These are phyloP conservation scores for Pontederia crassipes DNA, from an alignment of 176 grass and related monocot genomes.

Conservation along the genomic window DNA sequence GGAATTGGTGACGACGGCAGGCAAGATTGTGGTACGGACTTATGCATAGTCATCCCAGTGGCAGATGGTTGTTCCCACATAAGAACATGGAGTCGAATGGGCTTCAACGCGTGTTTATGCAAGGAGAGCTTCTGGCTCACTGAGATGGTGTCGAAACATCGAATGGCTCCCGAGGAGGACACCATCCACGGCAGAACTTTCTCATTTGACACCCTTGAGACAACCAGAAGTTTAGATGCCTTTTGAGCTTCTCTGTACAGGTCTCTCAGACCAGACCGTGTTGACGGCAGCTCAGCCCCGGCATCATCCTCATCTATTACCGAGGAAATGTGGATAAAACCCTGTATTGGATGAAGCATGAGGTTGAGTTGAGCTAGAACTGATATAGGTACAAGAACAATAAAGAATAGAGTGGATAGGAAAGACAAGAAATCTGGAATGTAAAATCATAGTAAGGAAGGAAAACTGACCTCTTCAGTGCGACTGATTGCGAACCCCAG, in stretches of 20 bases:
- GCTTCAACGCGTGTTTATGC: slow-evolving; percentile 70
- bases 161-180: slow-evolving; percentile 65
- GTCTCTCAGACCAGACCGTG: slow-evolving; percentile 83
- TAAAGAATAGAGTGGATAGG: not conserved
- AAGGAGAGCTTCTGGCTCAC: slow-evolving; percentile 90
- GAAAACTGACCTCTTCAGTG: slow-evolving; percentile 58
- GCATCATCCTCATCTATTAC: slow-evolving; percentile 48
- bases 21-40: not conserved
- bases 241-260: slow-evolving; percentile 58
- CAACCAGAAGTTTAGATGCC: slow-evolving; percentile 64
- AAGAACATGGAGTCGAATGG: slow-evolving; percentile 75
- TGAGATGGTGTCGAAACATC: slow-evolving; percentile 94
- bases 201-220: slow-evolving; percentile 72
- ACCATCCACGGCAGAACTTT: slow-evolving; percentile 88
- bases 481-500: slow-evolving; percentile 95
- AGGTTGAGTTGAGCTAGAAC: not conserved
- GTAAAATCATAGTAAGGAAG: not conserved
- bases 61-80: slow-evolving; percentile 46
- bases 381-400: not conserved
- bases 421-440: not conserved
- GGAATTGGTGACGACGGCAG: not conserved
- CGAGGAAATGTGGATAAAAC: slow-evolving; percentile 80
- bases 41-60: not conserved
- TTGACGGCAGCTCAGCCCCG: slow-evolving; percentile 38
- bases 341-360: slow-evolving; percentile 27